Evolutionary conservation across 495 filamentous ascomycete genomes (phyloP), one percentile per base, ranked within the genome.

Genomic region (Xylaria intraflava): DNA sequence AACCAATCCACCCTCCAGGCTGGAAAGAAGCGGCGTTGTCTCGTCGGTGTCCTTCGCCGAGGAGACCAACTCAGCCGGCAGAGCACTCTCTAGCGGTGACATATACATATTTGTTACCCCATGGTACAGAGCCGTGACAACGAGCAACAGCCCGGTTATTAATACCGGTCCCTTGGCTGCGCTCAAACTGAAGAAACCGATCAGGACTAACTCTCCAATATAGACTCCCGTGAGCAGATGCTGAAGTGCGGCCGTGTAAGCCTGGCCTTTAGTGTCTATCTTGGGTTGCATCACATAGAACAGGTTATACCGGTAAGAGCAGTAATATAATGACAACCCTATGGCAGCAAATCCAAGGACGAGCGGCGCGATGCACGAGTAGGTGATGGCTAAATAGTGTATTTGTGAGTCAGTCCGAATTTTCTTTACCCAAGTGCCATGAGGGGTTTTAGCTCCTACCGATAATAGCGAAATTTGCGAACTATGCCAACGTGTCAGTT

Each of bases 341-440:
- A 90, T 72, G 8, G 82, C 80, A 6, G 84, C 84, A 62, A 96
- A 95, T 11, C 83, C 82, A n/a, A 95, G 72, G 44, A 96, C 83
- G n/a, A 95, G 69, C 0, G 90, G 90, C 3, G 91, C 88, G 62
- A 95, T 93, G 67, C 87, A 87, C 8, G 90, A 88, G 63, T 96
- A 96, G 50, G 83, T 83, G 58, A 95, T 83, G 24, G 84, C 86
- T 76, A 58, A 22, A 19, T 38, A 27, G 4, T 43, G 30, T 62
- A 20, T n/a, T n/a, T n/a, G n/a, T n/a, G n/a, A n/a, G n/a, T n/a
- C n/a, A 60, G 58, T 22, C 27, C 36, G 1, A 30, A 14, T 20
- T 41, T 36, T 14, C 11, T 1, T 20, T 38, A 16, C 7, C 1
- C 23, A 9, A 24, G 3, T 2, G 7, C 6, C 12, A 23, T 22